Percentiles rank a stretch among this genome's conserved stretches.
phyloP scores from a whole-genome alignment of 768 basidiomycete genomes.

The Amanita exitialis region DNA sequence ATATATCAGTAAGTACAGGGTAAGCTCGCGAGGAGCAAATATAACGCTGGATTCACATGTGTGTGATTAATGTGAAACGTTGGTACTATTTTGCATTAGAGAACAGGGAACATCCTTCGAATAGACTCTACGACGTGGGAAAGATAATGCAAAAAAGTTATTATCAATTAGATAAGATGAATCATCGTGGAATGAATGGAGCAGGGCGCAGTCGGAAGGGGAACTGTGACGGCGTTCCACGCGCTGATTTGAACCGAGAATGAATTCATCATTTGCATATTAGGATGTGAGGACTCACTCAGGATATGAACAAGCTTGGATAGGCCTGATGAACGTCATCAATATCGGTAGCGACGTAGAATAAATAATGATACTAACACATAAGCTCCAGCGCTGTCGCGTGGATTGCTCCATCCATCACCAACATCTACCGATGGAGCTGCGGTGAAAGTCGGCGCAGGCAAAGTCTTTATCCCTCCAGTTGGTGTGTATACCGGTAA shows the following conservation, averaged over 20 bases:
- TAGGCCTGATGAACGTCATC: slow-evolving; percentile 21
- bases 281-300: slow-evolving; percentile 21
- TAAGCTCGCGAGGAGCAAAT: neutral
- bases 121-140: neutral
- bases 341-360: neutral
- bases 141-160: neutral
- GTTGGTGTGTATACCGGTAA: slow-evolving; percentile 70
- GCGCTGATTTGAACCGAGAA: slow-evolving; percentile 22
- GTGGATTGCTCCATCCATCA: slow-evolving; percentile 65
- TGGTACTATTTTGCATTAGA: neutral
- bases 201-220: slow-evolving; percentile 38
- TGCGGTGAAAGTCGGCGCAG: slow-evolving; percentile 52
- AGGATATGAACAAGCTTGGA: slow-evolving; percentile 58
- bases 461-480: slow-evolving; percentile 50
- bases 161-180: neutral
- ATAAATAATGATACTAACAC: slow-evolving; percentile 25
- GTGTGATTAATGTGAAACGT: neutral
- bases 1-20: neutral
- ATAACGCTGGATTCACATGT: neutral
- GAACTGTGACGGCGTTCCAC: slow-evolving; percentile 46
- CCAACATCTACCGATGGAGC: slow-evolving; percentile 48
- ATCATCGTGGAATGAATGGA: slow-evolving; percentile 3
- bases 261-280: neutral
- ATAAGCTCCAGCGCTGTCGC: slow-evolving; percentile 50
- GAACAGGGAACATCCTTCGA: neutral